A percentile compares a stretch with the other conserved stretches of the same genome.
These are phyloP conservation scores for Boletus eberwhitei DNA, from an alignment of 768 basidiomycete genomes.

Conservation along the genomic window DNA sequence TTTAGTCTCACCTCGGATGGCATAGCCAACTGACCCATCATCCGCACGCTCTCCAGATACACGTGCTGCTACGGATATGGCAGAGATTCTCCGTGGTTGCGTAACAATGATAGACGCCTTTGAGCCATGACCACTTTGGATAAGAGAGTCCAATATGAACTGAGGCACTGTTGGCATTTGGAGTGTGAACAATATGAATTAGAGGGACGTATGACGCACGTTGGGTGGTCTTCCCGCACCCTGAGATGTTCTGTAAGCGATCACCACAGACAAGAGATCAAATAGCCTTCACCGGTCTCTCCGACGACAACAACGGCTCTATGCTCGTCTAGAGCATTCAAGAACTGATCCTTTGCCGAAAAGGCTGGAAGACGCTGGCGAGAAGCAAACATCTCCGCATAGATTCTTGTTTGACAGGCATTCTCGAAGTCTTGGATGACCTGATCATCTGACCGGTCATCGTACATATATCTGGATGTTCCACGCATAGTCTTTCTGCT, in stretches of 20 bases:
- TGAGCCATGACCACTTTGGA: slow-evolving; percentile 56
- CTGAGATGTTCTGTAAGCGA: slow-evolving; percentile 31
- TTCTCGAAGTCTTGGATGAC: slow-evolving; percentile 53
- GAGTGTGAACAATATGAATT: background rate
- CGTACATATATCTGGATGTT: slow-evolving; percentile 17
- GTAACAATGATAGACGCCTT: slow-evolving; percentile 77
- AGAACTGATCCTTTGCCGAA: slow-evolving; percentile 58
- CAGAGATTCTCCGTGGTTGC: slow-evolving; percentile 86
- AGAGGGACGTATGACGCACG: slow-evolving; percentile 36
- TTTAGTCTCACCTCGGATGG: slow-evolving; percentile 83
- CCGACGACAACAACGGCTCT: slow-evolving; percentile 84
- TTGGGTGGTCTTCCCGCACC: slow-evolving; percentile 92
- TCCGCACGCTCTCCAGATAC: slow-evolving; percentile 78
- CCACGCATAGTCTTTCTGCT: background rate
- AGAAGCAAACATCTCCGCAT: slow-evolving; percentile 49
- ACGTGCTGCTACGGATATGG: slow-evolving; percentile 82
- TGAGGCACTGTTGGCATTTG: slow-evolving; percentile 61
- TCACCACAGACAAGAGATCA: background rate
- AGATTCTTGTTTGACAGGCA: slow-evolving; percentile 45
- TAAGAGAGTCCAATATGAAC: slow-evolving; percentile 83
- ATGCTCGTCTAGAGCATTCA: slow-evolving; percentile 51
- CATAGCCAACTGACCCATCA: slow-evolving; percentile 82
- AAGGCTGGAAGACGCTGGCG: slow-evolving; percentile 77
- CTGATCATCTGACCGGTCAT: slow-evolving; percentile 44
- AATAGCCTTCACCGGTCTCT: slow-evolving; percentile 63